Base-by-base conservation (phyloP, 208 protist genomes). In the Acanthamoeba triangularis region DNA sequence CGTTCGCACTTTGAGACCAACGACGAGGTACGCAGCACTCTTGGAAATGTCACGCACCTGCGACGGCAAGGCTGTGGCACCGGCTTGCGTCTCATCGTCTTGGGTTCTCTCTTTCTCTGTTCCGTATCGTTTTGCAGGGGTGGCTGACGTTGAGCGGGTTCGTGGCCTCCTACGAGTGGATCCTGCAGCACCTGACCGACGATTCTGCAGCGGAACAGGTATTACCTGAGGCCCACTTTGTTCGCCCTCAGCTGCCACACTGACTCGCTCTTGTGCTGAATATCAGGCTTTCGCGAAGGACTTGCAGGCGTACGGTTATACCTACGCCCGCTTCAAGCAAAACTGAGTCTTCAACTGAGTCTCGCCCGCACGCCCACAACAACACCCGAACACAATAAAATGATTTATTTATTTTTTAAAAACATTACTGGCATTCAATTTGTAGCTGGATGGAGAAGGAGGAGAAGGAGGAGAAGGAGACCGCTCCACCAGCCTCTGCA, bases 121-220 rank as follows among this genome's bases (percentile, higher is more conserved):
- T 47, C 14, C 16, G 28, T 41, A 10, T 49, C 16, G 41, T 47
- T 25, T 11, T 20, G 28, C 41, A 88, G 80, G 80, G 80, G 14
- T 88, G 80, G 80, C n/a, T 88, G 35, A 88, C 80, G 47, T 35
- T 88, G 41, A 52, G n/a, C n/a, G 80, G 80, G 18, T 88, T 88
- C n/a, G 41, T 88, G 80, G 80, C 44, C 7, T 88, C 80, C 14
- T 88, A 88, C 80, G 47, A 88, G 49, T 88, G 80, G 80, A 88
- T 88, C 47, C 47, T 88, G 47, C 41, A 59, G n/a, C 41, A 88
- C 16, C 47, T 88, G 1, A 30, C 41, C 35, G 80, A 88, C 49
- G 49, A 61, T 37, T 1, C 41, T 7, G 80, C 80, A 61, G 69
- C 69, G 16, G 80, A 88, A 61, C n/a, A 78, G 69, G 69, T 78